phyloP scores from a whole-genome alignment of 345 rosid genomes.

The Dipteronia dyeriana region DNA sequence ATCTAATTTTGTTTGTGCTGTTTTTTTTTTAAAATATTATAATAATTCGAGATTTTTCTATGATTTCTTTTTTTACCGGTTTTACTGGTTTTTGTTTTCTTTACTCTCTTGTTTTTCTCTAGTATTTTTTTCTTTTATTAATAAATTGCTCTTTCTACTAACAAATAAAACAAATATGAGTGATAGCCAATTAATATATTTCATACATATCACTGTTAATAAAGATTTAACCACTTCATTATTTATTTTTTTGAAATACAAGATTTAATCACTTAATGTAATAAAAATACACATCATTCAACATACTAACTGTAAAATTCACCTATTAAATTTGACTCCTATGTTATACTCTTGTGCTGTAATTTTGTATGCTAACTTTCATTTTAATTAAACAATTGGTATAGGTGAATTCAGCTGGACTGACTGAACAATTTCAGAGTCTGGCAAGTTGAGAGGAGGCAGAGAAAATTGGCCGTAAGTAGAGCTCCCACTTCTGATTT shows the following conservation, averaged over 20 bases:
- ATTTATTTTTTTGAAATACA: too few species aligned
- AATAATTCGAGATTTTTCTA: too few species aligned
- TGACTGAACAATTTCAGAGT: slow-evolving; percentile 47
- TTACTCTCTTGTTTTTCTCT: too few species aligned
- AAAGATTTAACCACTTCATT: too few species aligned
- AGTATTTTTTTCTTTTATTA: too few species aligned
- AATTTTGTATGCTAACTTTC: neutral
- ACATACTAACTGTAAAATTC: neutral
- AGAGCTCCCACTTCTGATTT: slow-evolving; percentile 82
- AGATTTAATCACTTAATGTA: neutral
- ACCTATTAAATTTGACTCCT: neutral
- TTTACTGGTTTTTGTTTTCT: too few species aligned
- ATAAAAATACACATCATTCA: neutral
- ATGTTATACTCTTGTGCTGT: neutral
- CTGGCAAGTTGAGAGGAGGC: slow-evolving; percentile 73
- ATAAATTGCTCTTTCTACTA: too few species aligned
- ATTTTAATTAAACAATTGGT: slow-evolving; percentile 39
- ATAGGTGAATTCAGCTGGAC: slow-evolving; percentile 55
- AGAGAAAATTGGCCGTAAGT: slow-evolving; percentile 65
- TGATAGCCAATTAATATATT: too few species aligned
- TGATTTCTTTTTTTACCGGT: too few species aligned
- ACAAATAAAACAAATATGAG: too few species aligned
- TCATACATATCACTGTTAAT: neutral
- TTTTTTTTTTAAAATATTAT: too few species aligned
- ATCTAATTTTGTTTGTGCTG: too few species aligned